A percentile compares a stretch with the other conserved stretches of the same genome.
Evolutionary conservation across 345 rosid species (phyloP).

Genomic region (Salix arbutifolia): DNA sequence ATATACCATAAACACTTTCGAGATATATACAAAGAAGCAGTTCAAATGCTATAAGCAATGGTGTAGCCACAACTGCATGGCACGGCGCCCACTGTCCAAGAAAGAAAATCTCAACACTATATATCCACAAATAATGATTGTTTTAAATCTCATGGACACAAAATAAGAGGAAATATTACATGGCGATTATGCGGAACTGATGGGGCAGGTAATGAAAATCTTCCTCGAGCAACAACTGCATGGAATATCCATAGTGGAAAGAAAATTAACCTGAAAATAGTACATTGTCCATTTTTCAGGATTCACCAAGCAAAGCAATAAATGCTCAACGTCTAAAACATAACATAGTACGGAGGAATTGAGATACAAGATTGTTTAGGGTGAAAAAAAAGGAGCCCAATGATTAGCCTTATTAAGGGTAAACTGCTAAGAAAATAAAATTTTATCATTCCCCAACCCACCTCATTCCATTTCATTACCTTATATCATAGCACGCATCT

Average conservation of each 20-base stretch:
- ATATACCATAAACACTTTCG: slow-evolving; percentile 69
- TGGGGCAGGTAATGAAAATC: slow-evolving; percentile 98
- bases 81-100: slow-evolving; percentile 98
- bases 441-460: not conserved
- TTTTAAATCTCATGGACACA: not conserved
- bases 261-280: slow-evolving; percentile 64
- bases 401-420: too few relatives aligned
- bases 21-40: slow-evolving; percentile 92
- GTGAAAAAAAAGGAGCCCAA: too few relatives aligned
- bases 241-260: slow-evolving; percentile 90
- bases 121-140: not conserved
- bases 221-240: slow-evolving; percentile 88
- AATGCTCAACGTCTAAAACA: not conserved
- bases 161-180: slow-evolving; percentile 36
- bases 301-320: not conserved
- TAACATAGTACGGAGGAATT: not conserved
- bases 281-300: not conserved
- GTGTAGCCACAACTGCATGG: slow-evolving; percentile 89
- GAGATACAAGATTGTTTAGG: not conserved
- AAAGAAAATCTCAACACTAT: slow-evolving; percentile 17
- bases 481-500: not conserved
- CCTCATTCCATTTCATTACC: not conserved
- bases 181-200: slow-evolving; percentile 84
- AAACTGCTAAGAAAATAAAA: not conserved
- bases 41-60: slow-evolving; percentile 90